phyloP scores from a whole-genome alignment of 169 alveolate genomes.

The Babesia sp. region DNA sequence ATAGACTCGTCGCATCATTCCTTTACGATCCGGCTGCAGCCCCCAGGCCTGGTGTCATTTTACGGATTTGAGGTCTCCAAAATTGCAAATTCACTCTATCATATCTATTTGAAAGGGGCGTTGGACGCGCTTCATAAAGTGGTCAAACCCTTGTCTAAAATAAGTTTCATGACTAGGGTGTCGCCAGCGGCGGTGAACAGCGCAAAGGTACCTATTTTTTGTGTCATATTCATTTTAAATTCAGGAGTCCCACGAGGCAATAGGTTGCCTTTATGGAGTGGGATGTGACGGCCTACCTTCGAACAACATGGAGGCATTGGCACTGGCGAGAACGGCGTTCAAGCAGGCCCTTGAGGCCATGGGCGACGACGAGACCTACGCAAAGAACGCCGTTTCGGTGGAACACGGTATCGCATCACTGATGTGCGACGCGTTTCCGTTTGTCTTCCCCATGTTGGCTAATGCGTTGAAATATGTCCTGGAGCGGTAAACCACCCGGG shows the following conservation, averaged over 20 bases:
- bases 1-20: neutral
- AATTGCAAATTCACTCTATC: constrained; percentile 21
- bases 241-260: constrained; percentile 6
- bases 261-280: neutral
- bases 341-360: constrained; percentile 61
- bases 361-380: constrained; percentile 59
- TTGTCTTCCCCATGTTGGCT: constrained; percentile 38
- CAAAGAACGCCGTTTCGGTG: constrained; percentile 45
- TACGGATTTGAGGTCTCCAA: constrained; percentile 48
- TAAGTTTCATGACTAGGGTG: constrained; percentile 23
- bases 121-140: constrained; percentile 25
- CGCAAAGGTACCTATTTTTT: neutral
- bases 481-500: neutral
- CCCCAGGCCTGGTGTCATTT: constrained; percentile 39
- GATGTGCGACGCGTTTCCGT: constrained; percentile 66
- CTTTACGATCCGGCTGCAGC: constrained; percentile 9
- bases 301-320: constrained; percentile 1
- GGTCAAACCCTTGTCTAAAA: constrained; percentile 3
- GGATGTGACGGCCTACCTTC: neutral
- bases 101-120: constrained; percentile 26
- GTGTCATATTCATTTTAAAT: neutral
- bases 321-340: constrained; percentile 49
- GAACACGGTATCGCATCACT: constrained; percentile 54
- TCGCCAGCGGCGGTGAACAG: constrained; percentile 2
- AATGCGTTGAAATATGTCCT: constrained; percentile 18